These are phyloP conservation scores for Solanum ossicruentum DNA, from an alignment of 257 asterid species.

Conservation along the genomic window DNA sequence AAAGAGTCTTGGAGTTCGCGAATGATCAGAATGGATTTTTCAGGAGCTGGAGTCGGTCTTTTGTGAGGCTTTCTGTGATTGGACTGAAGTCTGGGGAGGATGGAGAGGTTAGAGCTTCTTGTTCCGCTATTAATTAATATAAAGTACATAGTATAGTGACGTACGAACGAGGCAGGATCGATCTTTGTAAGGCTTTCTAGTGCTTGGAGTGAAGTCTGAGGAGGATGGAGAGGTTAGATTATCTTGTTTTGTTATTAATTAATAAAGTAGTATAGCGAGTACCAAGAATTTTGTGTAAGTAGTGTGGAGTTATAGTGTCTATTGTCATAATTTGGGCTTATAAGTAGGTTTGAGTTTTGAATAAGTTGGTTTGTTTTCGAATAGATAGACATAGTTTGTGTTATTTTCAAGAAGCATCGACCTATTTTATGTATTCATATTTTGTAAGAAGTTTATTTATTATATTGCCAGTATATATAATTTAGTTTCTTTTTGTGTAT, in stretches of 20 bases:
- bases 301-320: neutral
- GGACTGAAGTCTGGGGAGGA: conserved; percentile 36
- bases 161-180: conserved; percentile 20
- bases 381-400: neutral
- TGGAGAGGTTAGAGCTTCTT: conserved; percentile 48
- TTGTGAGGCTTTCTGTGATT: conserved; percentile 33
- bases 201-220: conserved; percentile 38
- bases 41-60: conserved; percentile 39
- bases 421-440: neutral
- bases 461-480: no score
- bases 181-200: no score
- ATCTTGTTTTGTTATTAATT: conserved; percentile 34
- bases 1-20: conserved; percentile 35
- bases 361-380: neutral
- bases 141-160: neutral
- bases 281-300: neutral
- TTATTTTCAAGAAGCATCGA: neutral
- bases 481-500: no score
- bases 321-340: neutral
- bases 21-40: conserved; percentile 37
- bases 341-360: neutral
- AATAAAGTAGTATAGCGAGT: neutral
- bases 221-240: conserved; percentile 45
- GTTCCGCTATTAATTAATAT: conserved; percentile 29
- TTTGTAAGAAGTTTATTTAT: no score